Base-by-base conservation (phyloP, 352 stramenopile species). In the Phytophthora palmivora region DNA sequence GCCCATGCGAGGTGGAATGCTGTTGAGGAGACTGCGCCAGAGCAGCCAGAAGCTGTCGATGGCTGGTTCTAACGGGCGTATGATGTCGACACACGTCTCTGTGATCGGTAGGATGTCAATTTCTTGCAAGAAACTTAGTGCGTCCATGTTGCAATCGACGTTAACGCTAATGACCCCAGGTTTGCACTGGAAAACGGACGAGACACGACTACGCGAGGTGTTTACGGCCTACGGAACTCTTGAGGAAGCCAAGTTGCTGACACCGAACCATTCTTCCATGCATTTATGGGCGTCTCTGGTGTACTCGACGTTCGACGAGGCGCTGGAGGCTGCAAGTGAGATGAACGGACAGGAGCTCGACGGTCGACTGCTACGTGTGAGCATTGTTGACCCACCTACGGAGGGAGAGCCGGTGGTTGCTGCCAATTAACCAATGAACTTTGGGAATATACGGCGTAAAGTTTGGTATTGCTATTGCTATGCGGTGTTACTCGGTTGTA, bases 291-390 rank as follows among this genome's bases (percentile, higher is more conserved):
- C 82, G 26, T 70, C 66, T 19, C 57, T 94, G 19, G 72, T 81
- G 47, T 94, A 89, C 57, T 63, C 72, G 16, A 76, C 69, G 9
- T 94, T 94, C 42, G 79, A 94, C 14, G 80, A 92, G 56, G 84
- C 82, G 6, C 55, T 94, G 6, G 75, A 88, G 36, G 84, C 84
- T 26, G 76, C 73, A 7, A 90, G 61, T 18, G 82, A 90, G 56
- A 92, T 91, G 82, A 94, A 94, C 55, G 84, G 84, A 56, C 84
- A 94, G 75, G 84, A 92, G 47, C 54, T 94, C 10, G 84, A 94
- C 61, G 84, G 84, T 9, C 79, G 84, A 2, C 59, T 94, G 48
- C 76, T 94, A 33, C 84, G 84, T 24, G 82, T 94, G 49, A 92
- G 81, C 55, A 91, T 94, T 37, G 73, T 85, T 6, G 84, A 94